A percentile compares a stretch with the other conserved stretches of the same genome.
phyloP scores from a whole-genome alignment of 1,284 basidiomycete species.

The Chiua sp. region DNA sequence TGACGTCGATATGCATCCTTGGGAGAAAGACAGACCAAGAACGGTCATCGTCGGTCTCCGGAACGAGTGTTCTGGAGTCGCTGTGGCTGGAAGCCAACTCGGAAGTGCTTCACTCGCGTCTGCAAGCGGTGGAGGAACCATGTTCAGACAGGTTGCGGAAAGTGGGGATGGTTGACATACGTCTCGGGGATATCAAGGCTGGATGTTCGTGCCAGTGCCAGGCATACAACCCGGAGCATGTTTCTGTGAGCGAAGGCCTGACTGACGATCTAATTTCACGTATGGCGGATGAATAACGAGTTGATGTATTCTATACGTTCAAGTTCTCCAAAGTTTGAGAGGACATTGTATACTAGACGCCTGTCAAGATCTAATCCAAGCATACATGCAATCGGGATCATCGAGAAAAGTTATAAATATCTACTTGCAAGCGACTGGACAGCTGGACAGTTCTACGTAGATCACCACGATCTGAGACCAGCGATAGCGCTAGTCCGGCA shows the following conservation, averaged over 20 bases:
- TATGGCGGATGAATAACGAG: too few relatives aligned
- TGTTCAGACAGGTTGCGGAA: background rate
- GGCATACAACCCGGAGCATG: background rate
- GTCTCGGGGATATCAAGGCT: background rate
- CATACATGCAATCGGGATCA: too few relatives aligned
- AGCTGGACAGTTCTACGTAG: too few relatives aligned
- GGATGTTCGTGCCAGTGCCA: background rate
- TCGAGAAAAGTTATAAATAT: too few relatives aligned
- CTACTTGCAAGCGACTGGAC: too few relatives aligned
- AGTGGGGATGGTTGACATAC: background rate
- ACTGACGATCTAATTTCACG: too few relatives aligned
- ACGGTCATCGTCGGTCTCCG: background rate
- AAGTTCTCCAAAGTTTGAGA: too few relatives aligned
- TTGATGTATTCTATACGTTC: too few relatives aligned
- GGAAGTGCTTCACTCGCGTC: background rate
- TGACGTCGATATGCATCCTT: background rate
- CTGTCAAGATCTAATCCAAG: too few relatives aligned
- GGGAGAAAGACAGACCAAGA: background rate
- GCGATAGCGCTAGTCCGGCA: too few relatives aligned
- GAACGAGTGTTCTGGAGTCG: background rate
- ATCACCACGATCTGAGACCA: too few relatives aligned
- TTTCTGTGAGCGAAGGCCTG: background rate
- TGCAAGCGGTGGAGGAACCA: background rate
- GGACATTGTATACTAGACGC: too few relatives aligned
- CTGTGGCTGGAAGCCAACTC: background rate